phyloP scores from a whole-genome alignment of 495 filamentous ascomycete genomes.

The Aspergillus olivimuriae region DNA sequence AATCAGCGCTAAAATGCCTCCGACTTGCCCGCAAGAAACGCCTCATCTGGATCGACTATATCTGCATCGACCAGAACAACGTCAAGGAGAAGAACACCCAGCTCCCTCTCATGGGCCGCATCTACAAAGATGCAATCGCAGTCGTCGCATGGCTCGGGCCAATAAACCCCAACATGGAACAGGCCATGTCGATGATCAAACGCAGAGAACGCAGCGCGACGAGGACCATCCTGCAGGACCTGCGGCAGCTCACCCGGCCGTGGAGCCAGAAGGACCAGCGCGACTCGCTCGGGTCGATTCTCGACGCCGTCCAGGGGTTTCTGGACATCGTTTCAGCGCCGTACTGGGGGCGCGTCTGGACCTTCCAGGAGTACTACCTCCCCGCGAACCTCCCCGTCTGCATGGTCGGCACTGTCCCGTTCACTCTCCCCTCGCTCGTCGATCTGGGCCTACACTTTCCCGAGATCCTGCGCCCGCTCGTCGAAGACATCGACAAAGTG shows the following conservation, averaged over 20 bases:
- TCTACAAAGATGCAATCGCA: slow-evolving; percentile 17
- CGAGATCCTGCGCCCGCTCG: background rate
- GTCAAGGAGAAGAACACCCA: slow-evolving; percentile 22
- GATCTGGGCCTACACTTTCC: background rate
- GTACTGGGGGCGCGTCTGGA: slow-evolving; percentile 4
- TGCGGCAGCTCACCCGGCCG: no score
- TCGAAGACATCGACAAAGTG: background rate
- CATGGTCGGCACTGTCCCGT: background rate
- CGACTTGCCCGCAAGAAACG: slow-evolving; percentile 16
- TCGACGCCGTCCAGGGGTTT: background rate
- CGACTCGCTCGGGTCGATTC: background rate
- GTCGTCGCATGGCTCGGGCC: slow-evolving; percentile 21
- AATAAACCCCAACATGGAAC: slow-evolving; percentile 3
- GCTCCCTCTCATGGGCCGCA: slow-evolving; percentile 22
- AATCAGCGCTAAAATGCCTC: slow-evolving; percentile 19
- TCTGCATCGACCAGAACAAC: slow-evolving; percentile 31
- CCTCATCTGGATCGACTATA: slow-evolving; percentile 25
- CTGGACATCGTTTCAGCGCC: background rate
- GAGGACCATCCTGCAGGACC: background rate
- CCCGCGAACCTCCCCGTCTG: background rate
- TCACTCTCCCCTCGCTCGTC: background rate
- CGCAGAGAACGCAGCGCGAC: no score
- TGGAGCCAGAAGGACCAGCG: no score
- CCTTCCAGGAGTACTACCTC: slow-evolving; percentile 4
- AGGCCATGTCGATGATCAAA: background rate